Percentiles rank a stretch among this genome's conserved stretches.
phyloP scores from a whole-genome alignment of 305 asterid genomes.

The Fraxinus paxiana region DNA sequence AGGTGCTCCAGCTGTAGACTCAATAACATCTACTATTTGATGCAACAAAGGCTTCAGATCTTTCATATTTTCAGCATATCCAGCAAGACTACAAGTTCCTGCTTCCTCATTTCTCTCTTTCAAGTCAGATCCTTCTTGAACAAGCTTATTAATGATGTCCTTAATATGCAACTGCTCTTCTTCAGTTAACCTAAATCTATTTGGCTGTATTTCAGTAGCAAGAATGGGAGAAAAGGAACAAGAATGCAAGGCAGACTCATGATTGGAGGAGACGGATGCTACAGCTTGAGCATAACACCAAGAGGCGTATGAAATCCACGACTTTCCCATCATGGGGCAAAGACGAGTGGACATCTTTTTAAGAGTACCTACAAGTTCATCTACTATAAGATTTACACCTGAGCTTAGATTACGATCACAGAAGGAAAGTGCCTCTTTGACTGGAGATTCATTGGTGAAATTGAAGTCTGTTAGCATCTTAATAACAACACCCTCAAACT shows the following conservation, averaged over 20 bases:
- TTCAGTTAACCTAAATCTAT: slow-evolving; percentile 62
- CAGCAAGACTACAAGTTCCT: slow-evolving; percentile 37
- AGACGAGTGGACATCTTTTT: slow-evolving; percentile 73
- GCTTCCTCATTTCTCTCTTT: slow-evolving; percentile 43
- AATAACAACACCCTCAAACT: slow-evolving; percentile 48
- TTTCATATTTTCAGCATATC: slow-evolving; percentile 34
- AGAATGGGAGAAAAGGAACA: slow-evolving; percentile 65
- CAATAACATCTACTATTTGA: slow-evolving; percentile 57
- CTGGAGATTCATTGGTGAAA: slow-evolving; percentile 36
- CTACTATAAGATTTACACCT: slow-evolving; percentile 40
- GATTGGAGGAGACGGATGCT: slow-evolving; percentile 44
- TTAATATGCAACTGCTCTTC: slow-evolving; percentile 62
- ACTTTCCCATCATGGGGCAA: slow-evolving; percentile 90
- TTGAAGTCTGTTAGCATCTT: slow-evolving; percentile 59
- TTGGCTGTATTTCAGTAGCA: slow-evolving; percentile 60
- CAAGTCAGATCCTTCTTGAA: slow-evolving; percentile 35
- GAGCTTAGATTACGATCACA: slow-evolving; percentile 34
- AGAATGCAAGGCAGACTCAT: slow-evolving; percentile 42
- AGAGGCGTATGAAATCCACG: slow-evolving; percentile 91
- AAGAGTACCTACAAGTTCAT: slow-evolving; percentile 75
- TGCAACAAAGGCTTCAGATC: slow-evolving; percentile 40
- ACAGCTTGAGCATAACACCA: slow-evolving; percentile 91
- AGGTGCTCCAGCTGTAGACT: slow-evolving; percentile 71
- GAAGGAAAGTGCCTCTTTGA: slow-evolving; percentile 36
- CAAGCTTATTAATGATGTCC: slow-evolving; percentile 47